These are phyloP conservation scores for Pyrus pyrifolia DNA, from an alignment of 306 rosid genomes.

Conservation along the genomic window DNA sequence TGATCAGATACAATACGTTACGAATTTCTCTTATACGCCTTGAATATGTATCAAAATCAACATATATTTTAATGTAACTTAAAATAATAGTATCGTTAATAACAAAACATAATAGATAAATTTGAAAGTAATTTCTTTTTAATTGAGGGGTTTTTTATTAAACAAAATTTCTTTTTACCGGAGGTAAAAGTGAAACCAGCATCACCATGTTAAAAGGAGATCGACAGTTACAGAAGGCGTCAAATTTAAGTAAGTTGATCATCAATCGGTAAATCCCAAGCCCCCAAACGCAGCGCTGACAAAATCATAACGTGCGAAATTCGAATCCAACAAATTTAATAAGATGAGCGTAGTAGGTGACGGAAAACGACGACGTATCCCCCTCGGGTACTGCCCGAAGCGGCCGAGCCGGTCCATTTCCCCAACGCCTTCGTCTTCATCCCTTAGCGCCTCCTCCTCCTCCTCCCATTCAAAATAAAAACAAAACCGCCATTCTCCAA, in stretches of 20 bases:
- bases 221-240: not conserved
- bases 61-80: no score
- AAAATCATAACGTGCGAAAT: not conserved
- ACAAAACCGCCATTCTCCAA: not conserved
- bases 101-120: no score
- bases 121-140: no score
- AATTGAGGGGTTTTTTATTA: no score
- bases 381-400: not conserved
- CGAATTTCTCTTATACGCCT: rapidly evolving
- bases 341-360: not conserved
- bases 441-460: not conserved
- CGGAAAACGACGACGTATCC: constrained; percentile 1
- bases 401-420: not conserved
- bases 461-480: not conserved
- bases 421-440: not conserved
- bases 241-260: not conserved
- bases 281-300: not conserved
- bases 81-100: no score
- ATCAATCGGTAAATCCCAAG: not conserved
- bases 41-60: no score
- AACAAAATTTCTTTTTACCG: not conserved
- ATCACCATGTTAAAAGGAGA: not conserved
- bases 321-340: not conserved
- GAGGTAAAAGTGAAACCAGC: not conserved
- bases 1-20: no score